Conservation (phyloP, 192 early-diverging fungal genomes). For the Backusella australiensis region DNA sequence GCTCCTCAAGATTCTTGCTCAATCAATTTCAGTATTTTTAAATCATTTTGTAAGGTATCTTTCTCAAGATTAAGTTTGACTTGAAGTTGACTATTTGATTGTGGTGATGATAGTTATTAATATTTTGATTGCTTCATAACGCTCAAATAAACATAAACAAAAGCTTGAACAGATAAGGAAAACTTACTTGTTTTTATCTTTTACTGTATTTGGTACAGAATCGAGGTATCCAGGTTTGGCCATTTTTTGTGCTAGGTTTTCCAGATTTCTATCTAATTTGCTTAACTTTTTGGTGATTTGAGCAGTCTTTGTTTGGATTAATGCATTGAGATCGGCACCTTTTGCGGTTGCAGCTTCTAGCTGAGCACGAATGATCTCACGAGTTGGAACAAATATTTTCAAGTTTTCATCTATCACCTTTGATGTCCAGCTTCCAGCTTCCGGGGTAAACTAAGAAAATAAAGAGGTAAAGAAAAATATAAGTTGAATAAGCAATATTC, state of each 20-base stretch:
- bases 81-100: conserved; percentile 11
- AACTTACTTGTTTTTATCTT: conserved; percentile 40
- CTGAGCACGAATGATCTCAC: conserved; percentile 26
- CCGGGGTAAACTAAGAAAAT: not conserved
- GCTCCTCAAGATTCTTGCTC: not conserved
- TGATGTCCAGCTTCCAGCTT: conserved; percentile 8
- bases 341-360: conserved; percentile 17
- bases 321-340: conserved; percentile 4
- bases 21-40: not conserved
- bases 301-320: conserved; percentile 13
- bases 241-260: conserved; percentile 24
- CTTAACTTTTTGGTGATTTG: conserved; percentile 30
- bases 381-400: conserved; percentile 38
- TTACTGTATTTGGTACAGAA: conserved; percentile 25
- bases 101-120: not conserved
- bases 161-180: not conserved
- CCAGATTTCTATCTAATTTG: conserved; percentile 29
- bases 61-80: conserved; percentile 7
- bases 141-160: not conserved
- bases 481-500: not conserved
- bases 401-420: conserved; percentile 28
- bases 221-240: conserved; percentile 27
- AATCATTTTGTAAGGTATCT: conserved; percentile 17
- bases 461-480: not conserved
- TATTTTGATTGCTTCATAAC: not conserved